Evolutionary conservation across 148 eudicot genomes (phyloP).

Genomic region (Chenopodium berlandieri): DNA sequence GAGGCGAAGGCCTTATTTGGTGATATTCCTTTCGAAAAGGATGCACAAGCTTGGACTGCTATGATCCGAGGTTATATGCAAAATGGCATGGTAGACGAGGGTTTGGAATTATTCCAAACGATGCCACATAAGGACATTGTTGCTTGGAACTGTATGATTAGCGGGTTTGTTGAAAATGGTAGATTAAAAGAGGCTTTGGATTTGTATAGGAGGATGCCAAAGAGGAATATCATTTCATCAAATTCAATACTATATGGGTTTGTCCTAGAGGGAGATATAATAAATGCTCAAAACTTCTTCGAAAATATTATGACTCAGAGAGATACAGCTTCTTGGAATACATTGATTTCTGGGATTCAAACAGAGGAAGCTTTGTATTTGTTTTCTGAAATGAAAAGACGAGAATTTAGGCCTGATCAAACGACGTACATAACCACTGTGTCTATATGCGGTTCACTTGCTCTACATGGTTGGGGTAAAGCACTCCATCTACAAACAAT

Average conservation of each 20-base stretch:
- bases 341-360: conserved; percentile 45
- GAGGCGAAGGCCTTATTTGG: conserved; percentile 51
- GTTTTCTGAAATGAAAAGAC: conserved; percentile 36
- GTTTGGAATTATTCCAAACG: conserved; percentile 39
- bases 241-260: conserved; percentile 50
- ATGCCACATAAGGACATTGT: conserved; percentile 58
- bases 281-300: conserved; percentile 38
- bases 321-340: conserved; percentile 57
- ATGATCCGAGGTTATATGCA: conserved; percentile 53
- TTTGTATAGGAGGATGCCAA: conserved; percentile 50
- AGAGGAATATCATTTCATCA: conserved; percentile 44
- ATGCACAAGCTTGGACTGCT: conserved; percentile 52
- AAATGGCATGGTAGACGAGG: conserved; percentile 43
- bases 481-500: conserved; percentile 41
- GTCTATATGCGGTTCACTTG: conserved; percentile 45
- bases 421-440: conserved; percentile 38
- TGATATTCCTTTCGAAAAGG: conserved; percentile 49
- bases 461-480: conserved; percentile 46
- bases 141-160: conserved; percentile 61
- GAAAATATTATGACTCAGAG: conserved; percentile 31
- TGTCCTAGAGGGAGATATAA: conserved; percentile 45
- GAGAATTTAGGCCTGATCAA: conserved; percentile 47
- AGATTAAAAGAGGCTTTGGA: conserved; percentile 47
- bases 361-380: conserved; percentile 40
- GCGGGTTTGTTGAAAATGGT: conserved; percentile 48